Evolutionary conservation across 768 basidiomycete genomes (phyloP).

Genomic region (Lactarius psammicola): DNA sequence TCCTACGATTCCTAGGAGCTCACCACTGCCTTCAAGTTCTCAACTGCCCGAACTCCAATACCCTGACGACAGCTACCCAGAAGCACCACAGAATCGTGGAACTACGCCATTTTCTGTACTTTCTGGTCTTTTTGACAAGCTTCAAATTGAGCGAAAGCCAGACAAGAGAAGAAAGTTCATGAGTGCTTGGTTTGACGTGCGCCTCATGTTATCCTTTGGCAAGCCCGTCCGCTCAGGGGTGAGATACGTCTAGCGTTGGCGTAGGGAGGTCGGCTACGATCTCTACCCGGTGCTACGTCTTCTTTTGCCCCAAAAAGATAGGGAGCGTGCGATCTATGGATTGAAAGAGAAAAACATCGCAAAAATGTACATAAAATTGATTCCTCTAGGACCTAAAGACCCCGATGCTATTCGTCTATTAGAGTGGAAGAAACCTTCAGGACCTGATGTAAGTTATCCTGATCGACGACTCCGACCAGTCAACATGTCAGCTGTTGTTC

Average conservation of each 20-base stretch:
- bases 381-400: constrained; percentile 77
- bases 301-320: constrained; percentile 95
- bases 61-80: constrained; percentile 38
- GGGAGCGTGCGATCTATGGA: constrained; percentile 88
- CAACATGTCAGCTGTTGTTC: not conserved
- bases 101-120: constrained; percentile 71
- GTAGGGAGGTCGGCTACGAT: constrained; percentile 80
- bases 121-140: constrained; percentile 68
- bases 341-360: constrained; percentile 94
- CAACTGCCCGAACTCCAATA: not conserved
- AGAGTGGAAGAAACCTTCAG: constrained; percentile 88
- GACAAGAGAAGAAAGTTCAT: constrained; percentile 70
- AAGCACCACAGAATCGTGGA: constrained; percentile 63
- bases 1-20: constrained; percentile 55
- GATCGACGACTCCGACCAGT: no score
- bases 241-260: constrained; percentile 64
- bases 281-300: constrained; percentile 88
- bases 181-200: constrained; percentile 78
- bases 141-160: constrained; percentile 70
- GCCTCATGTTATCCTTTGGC: constrained; percentile 30
- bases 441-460: constrained; percentile 52
- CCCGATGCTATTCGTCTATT: constrained; percentile 78
- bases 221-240: constrained; percentile 15
- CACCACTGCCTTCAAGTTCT: constrained; percentile 35
- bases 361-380: constrained; percentile 86